These are phyloP conservation scores for Alopecurus myosuroides DNA, from an alignment of 176 grass and related monocot species.

Conservation along the genomic window DNA sequence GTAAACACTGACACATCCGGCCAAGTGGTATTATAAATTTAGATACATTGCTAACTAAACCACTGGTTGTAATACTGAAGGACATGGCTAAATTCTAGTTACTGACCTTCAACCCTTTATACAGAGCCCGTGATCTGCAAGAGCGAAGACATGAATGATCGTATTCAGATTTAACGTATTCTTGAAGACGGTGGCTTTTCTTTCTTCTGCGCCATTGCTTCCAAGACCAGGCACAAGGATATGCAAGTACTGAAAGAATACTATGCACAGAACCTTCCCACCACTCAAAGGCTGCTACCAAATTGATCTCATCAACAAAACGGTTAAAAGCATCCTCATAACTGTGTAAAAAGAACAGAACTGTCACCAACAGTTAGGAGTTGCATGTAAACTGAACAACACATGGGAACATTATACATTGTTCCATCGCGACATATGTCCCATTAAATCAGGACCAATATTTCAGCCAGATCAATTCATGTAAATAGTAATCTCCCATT, in stretches of 20 bases:
- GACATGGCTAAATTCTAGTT: neutral
- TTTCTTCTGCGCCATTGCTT: conserved; percentile 98
- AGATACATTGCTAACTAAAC: too few relatives aligned
- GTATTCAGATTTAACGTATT: conserved; percentile 96
- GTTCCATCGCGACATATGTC: neutral
- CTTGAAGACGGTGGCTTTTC: conserved; percentile 85
- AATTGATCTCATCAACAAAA: conserved; percentile 97
- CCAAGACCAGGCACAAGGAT: conserved; percentile 99
- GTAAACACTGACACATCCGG: neutral
- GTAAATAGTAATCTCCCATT: neutral
- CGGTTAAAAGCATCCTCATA: conserved; percentile 99
- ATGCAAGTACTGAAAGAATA: conserved; percentile 91
- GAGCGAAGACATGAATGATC: conserved; percentile 96
- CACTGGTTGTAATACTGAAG: neutral
- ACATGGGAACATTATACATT: conserved; percentile 6
- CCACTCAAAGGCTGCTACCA: conserved; percentile 94
- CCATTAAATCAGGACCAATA: neutral
- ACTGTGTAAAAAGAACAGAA: conserved; percentile 31
- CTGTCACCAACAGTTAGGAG: neutral
- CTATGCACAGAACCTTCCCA: conserved; percentile 99
- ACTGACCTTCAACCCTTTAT: conserved; percentile 99
- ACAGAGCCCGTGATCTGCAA: conserved; percentile 96
- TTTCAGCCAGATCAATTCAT: neutral
- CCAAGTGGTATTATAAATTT: too few relatives aligned
- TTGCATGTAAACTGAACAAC: neutral